Evolutionary conservation across 1,284 basidiomycete genomes (phyloP), one percentile per base, ranked within the genome.

Genomic region (Ceratobasidium sp.): DNA sequence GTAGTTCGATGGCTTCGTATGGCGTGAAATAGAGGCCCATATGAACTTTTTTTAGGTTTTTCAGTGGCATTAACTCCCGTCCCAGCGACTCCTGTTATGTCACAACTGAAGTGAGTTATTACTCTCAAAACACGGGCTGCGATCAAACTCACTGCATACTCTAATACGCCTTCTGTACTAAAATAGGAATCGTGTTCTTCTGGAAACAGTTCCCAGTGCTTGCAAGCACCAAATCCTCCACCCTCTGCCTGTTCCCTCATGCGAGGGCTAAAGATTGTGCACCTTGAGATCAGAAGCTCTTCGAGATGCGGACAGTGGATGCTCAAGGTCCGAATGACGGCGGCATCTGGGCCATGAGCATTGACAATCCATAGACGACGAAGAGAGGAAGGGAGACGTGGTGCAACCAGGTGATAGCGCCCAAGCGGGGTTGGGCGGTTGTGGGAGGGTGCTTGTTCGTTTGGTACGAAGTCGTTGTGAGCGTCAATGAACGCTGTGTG

Each of bases 271-370:
- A 68, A 68, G 9, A 54, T 11, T 5, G 66, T 68, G 51, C 66
- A 68, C 25, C 66, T 34, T 25, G 66, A 68, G 13, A 68, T 68
- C 8, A 22, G 49, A 13, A 75, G 61, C 29, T 62, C 46, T 43
- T 75, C 71, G 15, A 75, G 32, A 2, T 75, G 32, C 25, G 71
- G 71, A 51, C 71, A 65, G 25, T 40, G 43, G 5, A 17, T n/a
- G 44, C 61, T 25, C 15, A 65, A 2, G 11, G n/a, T 15, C 5
- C n/a, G 59, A 11, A 75, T 75, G n/a, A 75, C 19, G 1, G 46
- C 46, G 1, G 61, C 71, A 22, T 75, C 71, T 40, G 71, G 71
- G 25, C 71, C 71, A 49, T 75, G 71, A 2, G 61, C 71, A 22
- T 75, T 62, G n/a, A 52, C 61, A 11, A 75, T n/a, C 61, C 61